phyloP scores from a whole-genome alignment of 768 basidiomycete genomes.

The Rhizopogon vinicolor region DNA sequence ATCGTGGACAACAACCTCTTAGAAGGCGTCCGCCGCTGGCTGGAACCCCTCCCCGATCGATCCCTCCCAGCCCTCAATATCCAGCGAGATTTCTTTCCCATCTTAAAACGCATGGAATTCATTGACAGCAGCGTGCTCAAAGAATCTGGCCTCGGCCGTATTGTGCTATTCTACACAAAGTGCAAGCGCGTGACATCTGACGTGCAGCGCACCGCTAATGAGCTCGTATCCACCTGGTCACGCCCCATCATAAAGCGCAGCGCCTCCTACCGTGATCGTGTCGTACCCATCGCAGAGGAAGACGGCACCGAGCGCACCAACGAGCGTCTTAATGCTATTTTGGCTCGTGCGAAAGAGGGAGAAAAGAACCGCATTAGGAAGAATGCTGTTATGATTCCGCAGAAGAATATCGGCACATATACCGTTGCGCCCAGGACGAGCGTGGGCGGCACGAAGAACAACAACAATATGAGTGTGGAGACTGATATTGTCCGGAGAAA shows the following conservation, averaged over 20 bases:
- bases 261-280: slow-evolving; percentile 72
- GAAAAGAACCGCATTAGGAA: slow-evolving; percentile 68
- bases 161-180: slow-evolving; percentile 94
- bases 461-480: slow-evolving; percentile 50
- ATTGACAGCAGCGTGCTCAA: slow-evolving; percentile 90
- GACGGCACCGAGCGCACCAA: slow-evolving; percentile 32
- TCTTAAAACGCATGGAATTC: slow-evolving; percentile 84
- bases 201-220: slow-evolving; percentile 75
- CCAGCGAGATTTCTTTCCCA: slow-evolving; percentile 84
- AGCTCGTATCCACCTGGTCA: slow-evolving; percentile 83
- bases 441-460: slow-evolving; percentile 46
- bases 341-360: slow-evolving; percentile 59
- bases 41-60: slow-evolving; percentile 90
- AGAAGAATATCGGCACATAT: slow-evolving; percentile 70
- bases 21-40: slow-evolving; percentile 84
- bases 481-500: slow-evolving; percentile 69
- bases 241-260: slow-evolving; percentile 89
- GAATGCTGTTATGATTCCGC: slow-evolving; percentile 83
- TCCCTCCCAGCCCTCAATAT: slow-evolving; percentile 95
- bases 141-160: slow-evolving; percentile 83
- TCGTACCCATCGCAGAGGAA: slow-evolving; percentile 54
- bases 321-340: slow-evolving; percentile 64
- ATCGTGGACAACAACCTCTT: slow-evolving; percentile 95
- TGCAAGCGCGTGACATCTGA: slow-evolving; percentile 84
- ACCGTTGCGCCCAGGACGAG: slow-evolving; percentile 70